Evolutionary conservation across 495 filamentous ascomycete species (phyloP), one percentile per base, ranked within the genome.

Genomic region (Daldinia bambusicola): DNA sequence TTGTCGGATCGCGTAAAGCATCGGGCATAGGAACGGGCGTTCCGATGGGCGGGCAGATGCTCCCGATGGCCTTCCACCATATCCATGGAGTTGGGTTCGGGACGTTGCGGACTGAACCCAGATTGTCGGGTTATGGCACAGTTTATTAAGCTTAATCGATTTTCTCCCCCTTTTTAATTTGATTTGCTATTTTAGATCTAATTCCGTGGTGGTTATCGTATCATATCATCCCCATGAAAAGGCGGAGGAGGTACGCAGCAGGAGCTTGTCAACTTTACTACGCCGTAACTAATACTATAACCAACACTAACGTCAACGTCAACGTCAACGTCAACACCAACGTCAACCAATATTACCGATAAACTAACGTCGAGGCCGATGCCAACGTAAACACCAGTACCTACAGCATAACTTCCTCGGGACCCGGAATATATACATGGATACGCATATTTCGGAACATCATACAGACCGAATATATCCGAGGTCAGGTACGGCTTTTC

Each of bases 1-100:
- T 38, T 38, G 32, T 10, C 34, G 9, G 1, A 36, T 36, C 9
- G 34, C 34, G 34, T 10, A 56, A 40, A 57, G 9, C 10, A 41
- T 22, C 55, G 3, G 26, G 26, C 26, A 22, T 38, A 38, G 36
- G 32, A 40, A 38, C 55, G n/a, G 9, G 10, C 26, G 36, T 56
- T 34, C 62, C 62, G 62, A 65, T 56, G 12, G 12, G 32, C 32
- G 55, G 32, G 34, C 36, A 38, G 36, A n/a, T 40, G 32, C 18
- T 64, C 37, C 66, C 60, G 61, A 69, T 64, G 30, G 10, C 58
- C 40, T 63, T 41, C 40, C 13, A 16, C 66, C 40, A 16, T 4
- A 52, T 41, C 66, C 70, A 59, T 66, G 66, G 70, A 30, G 57
- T 73, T 69, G 70, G 69, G 70, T 68, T 66, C 48, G 57, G 58